Percentiles rank a stretch among this genome's conserved stretches.
Evolutionary conservation across 495 filamentous ascomycete species (phyloP).

Genomic region (Trypethelium eluteriae): DNA sequence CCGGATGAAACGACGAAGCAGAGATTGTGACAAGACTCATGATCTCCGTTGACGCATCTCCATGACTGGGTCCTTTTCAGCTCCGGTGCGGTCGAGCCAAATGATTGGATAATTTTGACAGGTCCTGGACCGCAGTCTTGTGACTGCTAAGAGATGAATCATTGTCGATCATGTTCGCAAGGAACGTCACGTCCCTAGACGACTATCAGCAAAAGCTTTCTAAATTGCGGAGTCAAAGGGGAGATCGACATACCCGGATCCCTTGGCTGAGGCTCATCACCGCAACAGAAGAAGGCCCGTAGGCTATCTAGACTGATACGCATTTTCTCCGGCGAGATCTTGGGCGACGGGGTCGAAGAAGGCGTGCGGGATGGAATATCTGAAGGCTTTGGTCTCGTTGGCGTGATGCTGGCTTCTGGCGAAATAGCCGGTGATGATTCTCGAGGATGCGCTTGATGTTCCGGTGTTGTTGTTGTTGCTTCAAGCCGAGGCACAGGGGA

Average conservation of each 20-base stretch:
- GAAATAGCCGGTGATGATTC: background rate
- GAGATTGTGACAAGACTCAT: background rate
- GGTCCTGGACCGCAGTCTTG: background rate
- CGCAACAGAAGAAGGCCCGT: slow-evolving; percentile 7
- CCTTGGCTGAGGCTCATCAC: slow-evolving; percentile 8
- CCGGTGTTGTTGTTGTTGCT: background rate
- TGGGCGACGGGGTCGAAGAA: background rate
- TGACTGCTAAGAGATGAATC: background rate
- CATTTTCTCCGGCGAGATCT: background rate
- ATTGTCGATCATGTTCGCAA: background rate
- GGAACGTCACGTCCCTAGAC: background rate
- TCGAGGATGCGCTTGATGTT: background rate
- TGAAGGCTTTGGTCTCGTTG: background rate
- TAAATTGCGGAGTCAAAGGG: background rate
- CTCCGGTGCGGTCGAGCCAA: background rate
- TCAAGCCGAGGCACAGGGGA: background rate
- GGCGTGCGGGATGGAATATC: background rate
- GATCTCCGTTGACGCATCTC: background rate
- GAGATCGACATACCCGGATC: background rate
- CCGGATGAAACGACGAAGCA: background rate
- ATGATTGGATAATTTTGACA: too few species aligned
- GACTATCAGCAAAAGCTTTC: background rate
- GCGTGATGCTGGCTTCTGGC: background rate
- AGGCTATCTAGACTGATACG: background rate
- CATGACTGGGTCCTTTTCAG: background rate